These are phyloP conservation scores for Amaranthus hypochondriacus DNA, from an alignment of 148 eudicot species.

Conservation along the genomic window DNA sequence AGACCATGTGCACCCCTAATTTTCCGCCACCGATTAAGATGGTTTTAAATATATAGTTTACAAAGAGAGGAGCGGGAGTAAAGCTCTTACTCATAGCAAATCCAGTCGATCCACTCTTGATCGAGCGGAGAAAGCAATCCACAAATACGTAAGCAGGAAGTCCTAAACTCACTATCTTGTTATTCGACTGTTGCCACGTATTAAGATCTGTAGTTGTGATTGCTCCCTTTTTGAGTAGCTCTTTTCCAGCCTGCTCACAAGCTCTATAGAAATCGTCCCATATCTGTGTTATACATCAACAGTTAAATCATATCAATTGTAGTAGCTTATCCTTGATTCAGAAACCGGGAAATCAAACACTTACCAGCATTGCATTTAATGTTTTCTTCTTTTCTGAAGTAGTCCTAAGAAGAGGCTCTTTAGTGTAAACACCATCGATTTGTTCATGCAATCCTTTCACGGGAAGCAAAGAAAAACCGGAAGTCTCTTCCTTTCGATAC, in stretches of 20 bases:
- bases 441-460: constrained; percentile 27
- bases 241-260: constrained; percentile 21
- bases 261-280: constrained; percentile 32
- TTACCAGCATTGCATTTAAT: constrained; percentile 26
- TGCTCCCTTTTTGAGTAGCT: constrained; percentile 27
- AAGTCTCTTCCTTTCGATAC: constrained; percentile 18
- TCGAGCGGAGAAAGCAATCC: constrained; percentile 34
- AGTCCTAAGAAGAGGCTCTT: constrained; percentile 33
- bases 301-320: neutral
- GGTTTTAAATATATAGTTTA: neutral
- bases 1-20: too few relatives aligned
- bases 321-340: neutral
- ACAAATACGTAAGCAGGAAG: constrained; percentile 30
- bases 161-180: constrained; percentile 29
- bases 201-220: constrained; percentile 24
- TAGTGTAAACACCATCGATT: constrained; percentile 12
- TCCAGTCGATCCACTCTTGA: constrained; percentile 25
- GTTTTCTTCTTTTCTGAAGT: constrained; percentile 29
- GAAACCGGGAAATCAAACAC: neutral
- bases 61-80: neutral
- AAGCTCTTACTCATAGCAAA: constrained; percentile 28
- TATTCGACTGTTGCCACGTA: constrained; percentile 29
- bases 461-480: constrained; percentile 17
- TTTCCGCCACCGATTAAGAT: too few relatives aligned
- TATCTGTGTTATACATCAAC: constrained; percentile 22